Conservation (phyloP, 768 basidiomycete genomes). For the Psilocybe azurescens region DNA sequence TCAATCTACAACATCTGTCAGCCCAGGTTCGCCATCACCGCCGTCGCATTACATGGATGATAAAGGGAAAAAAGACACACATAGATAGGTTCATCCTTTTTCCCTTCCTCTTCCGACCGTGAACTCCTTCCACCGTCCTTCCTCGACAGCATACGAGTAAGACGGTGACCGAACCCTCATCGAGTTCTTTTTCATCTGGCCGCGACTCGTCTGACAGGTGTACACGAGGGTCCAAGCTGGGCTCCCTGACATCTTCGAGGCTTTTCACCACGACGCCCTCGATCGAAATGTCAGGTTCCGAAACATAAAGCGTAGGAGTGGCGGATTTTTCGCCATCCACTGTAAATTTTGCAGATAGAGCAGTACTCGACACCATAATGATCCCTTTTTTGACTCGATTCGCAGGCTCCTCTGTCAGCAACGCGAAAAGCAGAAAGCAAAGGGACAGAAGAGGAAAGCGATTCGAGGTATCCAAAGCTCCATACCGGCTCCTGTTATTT, state of each 20-base stretch:
- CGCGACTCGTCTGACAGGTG: conserved; percentile 29
- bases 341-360: neutral
- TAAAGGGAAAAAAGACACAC: conserved; percentile 20
- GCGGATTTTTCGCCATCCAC: conserved; percentile 23
- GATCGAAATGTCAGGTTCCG: conserved; percentile 8
- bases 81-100: conserved; percentile 24
- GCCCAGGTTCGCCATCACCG: neutral
- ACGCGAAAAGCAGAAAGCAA: neutral
- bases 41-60: neutral
- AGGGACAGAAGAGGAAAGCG: neutral
- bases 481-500: neutral
- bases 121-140: conserved; percentile 3
- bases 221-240: conserved; percentile 43
- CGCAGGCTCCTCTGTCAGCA: too few relatives aligned
- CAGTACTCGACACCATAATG: neutral
- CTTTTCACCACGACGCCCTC: conserved; percentile 34
- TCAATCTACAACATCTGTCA: conserved; percentile 24
- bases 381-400: too few relatives aligned
- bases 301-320: conserved; percentile 22
- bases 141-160: conserved; percentile 35
- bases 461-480: neutral
- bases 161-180: conserved; percentile 36
- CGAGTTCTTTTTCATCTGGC: conserved; percentile 36
- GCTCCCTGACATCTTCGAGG: conserved; percentile 35
- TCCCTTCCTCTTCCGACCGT: conserved; percentile 16